Evolutionary conservation across 352 stramenopile genomes (phyloP).

Genomic region (Thalassiosira livingstoniorum): DNA sequence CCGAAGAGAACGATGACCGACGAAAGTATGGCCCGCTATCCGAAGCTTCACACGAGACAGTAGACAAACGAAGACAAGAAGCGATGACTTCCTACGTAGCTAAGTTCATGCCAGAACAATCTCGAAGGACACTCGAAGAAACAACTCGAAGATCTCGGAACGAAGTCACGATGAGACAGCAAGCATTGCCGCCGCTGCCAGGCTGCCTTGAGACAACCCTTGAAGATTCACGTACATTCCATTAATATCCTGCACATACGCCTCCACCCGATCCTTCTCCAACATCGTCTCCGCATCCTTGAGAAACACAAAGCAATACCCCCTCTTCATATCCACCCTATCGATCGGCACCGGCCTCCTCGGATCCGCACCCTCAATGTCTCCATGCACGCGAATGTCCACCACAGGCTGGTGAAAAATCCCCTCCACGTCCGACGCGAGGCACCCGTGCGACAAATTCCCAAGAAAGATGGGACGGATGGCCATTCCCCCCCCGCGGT

Average conservation of each 20-base stretch:
- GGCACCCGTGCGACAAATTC: constrained; percentile 68
- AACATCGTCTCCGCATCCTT: constrained; percentile 70
- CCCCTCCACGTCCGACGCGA: constrained; percentile 60
- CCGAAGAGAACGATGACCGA: no score
- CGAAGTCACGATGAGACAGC: no score
- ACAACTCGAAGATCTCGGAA: no score
- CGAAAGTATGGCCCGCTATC: no score
- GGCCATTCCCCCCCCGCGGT: neutral
- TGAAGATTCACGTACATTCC: constrained; percentile 87
- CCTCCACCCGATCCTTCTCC: constrained; percentile 75
- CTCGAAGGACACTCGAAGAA: no score
- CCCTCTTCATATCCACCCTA: constrained; percentile 77
- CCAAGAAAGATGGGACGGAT: constrained; percentile 81
- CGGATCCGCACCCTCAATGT: neutral
- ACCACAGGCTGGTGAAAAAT: constrained; percentile 67
- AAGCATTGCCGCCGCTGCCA: no score
- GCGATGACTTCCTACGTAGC: no score
- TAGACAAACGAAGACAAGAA: no score
- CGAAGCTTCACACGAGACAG: no score
- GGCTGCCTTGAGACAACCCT: no score
- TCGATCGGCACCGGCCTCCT: constrained; percentile 36
- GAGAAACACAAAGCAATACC: constrained; percentile 85
- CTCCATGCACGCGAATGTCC: neutral
- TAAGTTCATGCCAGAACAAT: no score
- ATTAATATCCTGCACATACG: constrained; percentile 75